Evolutionary conservation across 2,329 filamentous ascomycete genomes (phyloP).

Genomic region (Huntiella decipiens): DNA sequence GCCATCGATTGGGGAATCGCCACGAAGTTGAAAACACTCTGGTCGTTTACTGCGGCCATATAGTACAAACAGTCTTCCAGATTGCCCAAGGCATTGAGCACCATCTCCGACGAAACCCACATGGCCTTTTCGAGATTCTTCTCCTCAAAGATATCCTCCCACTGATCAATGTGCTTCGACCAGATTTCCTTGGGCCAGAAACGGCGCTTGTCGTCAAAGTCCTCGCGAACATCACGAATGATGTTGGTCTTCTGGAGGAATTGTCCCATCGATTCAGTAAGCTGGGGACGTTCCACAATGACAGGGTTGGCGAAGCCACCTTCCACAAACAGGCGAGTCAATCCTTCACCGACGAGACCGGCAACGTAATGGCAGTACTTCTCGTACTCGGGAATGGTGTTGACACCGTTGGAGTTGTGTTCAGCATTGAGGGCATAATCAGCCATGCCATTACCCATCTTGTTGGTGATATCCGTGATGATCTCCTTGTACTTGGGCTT

Average conservation of each 20-base stretch:
- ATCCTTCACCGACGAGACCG: slow-evolving; percentile 88
- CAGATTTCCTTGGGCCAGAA: slow-evolving; percentile 97
- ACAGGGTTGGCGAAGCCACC: slow-evolving; percentile 72
- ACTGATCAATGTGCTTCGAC: slow-evolving; percentile 82
- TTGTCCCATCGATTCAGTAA: slow-evolving; percentile 91
- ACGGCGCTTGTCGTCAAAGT: slow-evolving; percentile 66
- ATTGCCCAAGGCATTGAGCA: slow-evolving; percentile 71
- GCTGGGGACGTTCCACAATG: slow-evolving; percentile 55
- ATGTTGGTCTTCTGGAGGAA: slow-evolving; percentile 98
- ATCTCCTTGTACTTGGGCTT: slow-evolving; percentile 70
- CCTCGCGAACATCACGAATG: slow-evolving; percentile 85
- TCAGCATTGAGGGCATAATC: slow-evolving; percentile 80
- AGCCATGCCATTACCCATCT: slow-evolving; percentile 98
- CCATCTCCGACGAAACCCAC: slow-evolving; percentile 82
- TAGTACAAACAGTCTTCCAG: slow-evolving; percentile 94
- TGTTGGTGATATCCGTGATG: slow-evolving; percentile 77
- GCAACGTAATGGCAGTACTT: slow-evolving; percentile 96
- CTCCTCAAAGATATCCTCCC: slow-evolving; percentile 75
- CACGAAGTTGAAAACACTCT: slow-evolving; percentile 97
- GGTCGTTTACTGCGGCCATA: slow-evolving; percentile 82
- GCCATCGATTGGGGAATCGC: slow-evolving; percentile 96
- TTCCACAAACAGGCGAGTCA: slow-evolving; percentile 78
- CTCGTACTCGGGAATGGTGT: slow-evolving; percentile 78
- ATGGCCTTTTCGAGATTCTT: slow-evolving; percentile 60
- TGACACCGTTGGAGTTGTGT: slow-evolving; percentile 58